Conservation (phyloP, 1,284 basidiomycete genomes). For the Thecaphora thlaspeos region DNA sequence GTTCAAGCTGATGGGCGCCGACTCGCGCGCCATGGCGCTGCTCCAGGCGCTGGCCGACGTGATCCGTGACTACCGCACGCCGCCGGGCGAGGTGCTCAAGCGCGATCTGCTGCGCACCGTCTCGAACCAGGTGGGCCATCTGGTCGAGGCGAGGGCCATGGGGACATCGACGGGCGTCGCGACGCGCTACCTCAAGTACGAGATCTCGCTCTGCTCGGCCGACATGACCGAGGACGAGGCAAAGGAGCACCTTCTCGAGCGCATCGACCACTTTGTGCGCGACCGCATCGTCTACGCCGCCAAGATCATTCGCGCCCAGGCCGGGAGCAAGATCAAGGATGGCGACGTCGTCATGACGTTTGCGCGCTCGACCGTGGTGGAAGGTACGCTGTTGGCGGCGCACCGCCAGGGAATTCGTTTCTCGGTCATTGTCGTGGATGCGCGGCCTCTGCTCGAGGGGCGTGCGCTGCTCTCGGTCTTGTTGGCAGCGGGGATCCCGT, state of each 20-base stretch:
- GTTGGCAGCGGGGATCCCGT: slow-evolving; percentile 73
- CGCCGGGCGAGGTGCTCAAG: slow-evolving; percentile 50
- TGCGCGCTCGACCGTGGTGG: slow-evolving; percentile 90
- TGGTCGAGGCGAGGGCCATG: slow-evolving; percentile 82
- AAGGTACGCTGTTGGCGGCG: slow-evolving; percentile 81
- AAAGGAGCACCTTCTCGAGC: slow-evolving; percentile 76
- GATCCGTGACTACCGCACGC: slow-evolving; percentile 55
- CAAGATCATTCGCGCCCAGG: slow-evolving; percentile 80
- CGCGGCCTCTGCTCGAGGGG: slow-evolving; percentile 89
- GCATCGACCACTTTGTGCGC: slow-evolving; percentile 89
- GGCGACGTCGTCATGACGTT: slow-evolving; percentile 91
- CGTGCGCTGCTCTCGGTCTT: slow-evolving; percentile 68
- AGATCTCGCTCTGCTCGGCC: slow-evolving; percentile 87
- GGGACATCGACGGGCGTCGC: slow-evolving; percentile 95
- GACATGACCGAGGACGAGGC: slow-evolving; percentile 95
- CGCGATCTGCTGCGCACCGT: slow-evolving; percentile 50
- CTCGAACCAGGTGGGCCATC: slow-evolving; percentile 76
- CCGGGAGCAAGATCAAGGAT: slow-evolving; percentile 88
- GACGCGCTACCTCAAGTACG: slow-evolving; percentile 89
- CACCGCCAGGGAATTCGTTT: slow-evolving; percentile 66
- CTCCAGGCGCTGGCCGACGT: slow-evolving; percentile 51
- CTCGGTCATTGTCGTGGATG: slow-evolving; percentile 91
- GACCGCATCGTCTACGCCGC: slow-evolving; percentile 92
- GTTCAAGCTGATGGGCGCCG: slow-evolving; percentile 51
- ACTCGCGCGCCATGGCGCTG: slow-evolving; percentile 51